Evolutionary conservation across 2,329 filamentous ascomycete species (phyloP), one percentile per base, ranked within the genome.

Genomic region (Microsporum ferrugineum): DNA sequence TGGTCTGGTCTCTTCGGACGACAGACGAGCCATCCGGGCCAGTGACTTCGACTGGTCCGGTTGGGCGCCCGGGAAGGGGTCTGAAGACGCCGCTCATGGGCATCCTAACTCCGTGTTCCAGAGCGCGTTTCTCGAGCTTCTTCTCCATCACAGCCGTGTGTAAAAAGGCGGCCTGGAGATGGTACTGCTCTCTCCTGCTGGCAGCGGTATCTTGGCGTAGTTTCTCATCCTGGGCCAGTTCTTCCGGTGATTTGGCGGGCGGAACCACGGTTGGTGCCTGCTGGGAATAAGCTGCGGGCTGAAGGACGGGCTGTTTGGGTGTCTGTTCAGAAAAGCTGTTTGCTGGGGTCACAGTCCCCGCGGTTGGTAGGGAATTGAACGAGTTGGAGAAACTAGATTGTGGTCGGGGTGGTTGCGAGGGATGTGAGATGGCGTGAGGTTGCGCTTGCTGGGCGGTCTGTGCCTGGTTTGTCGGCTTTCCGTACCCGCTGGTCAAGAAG

Each of bases 161-260:
- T 5, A 95, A 73, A 67, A 95, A 92, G 0, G 88, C 83, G 62
- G 90, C 82, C 58, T 83, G 83, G 7, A 95, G 78, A 67, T 91
- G 88, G 64, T 87, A 84, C 62, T 86, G 84, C 77, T 79, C 64
- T 81, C 81, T 60, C 80, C 86, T 66, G 83, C 77, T 62, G 76
- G 81, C 72, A 80, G 83, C 63, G 83, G 85, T 61, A 85, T 88
- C 66, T 81, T 83, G 64, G 79, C 72, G 72, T 80, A 79, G 88
- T 41, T 84, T 84, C 62, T 80, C 80, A 66, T 87, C 80, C 10
- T 57, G 62, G 2, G 61, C 60, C 8, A 63, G 33, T 14, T 61
- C 63, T 41, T 62, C 60, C 31, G 61, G 57, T 6, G 58, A 47
- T 59, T 59, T 59, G 8, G 47, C 33, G 3, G 61, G 57, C 43